Base-by-base conservation (phyloP, 169 alveolate species). In the Miamiensis avidus region DNA sequence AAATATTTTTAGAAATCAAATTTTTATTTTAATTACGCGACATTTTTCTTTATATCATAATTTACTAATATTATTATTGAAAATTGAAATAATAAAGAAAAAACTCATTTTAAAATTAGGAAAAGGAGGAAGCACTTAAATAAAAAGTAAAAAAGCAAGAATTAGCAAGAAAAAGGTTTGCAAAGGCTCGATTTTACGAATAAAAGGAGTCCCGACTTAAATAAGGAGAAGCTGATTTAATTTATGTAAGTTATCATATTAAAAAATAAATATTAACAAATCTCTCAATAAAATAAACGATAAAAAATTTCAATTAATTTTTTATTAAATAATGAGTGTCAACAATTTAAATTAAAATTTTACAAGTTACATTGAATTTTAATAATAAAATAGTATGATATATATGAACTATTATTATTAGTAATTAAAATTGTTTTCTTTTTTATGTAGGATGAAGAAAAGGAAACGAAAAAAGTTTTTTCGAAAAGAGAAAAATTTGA, bases 161-260 rank as follows among this genome's bases (percentile, higher is more conserved):
- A 69, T 64, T 78, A 49, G 84, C 93, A 49, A 34, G 49, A 30
- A 78, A 78, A 78, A 78, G 84, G 29, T 78, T 78, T 78, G 84
- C 84, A 1, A 78, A 78, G 49, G 84, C 34, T 33, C 33, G 72
- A 49, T 78, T 78, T 31, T 78, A 78, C 27, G 29, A 33, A n/a
- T 33, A 74, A 69, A 78, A 49, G 29, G 34, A 78, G 28, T 32
- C 33, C 33, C 31, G 84, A 26, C 49, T 34, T n/a, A 33, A 78
- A 69, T 20, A 78, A 28, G 34, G 31, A 27, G 31, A 64, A 27
- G 31, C 29, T 28, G 84, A 78, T 78, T 69, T 64, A 78, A 78
- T 0, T 78, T n/a, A 73, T 73, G 29, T 73, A 29, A 29, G 33
- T 15, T 73, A 73, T 73, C 1, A 4, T 73, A 73, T 25, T 73